phyloP scores from a whole-genome alignment of 306 rosid species.

The Medicago ruthenica region DNA sequence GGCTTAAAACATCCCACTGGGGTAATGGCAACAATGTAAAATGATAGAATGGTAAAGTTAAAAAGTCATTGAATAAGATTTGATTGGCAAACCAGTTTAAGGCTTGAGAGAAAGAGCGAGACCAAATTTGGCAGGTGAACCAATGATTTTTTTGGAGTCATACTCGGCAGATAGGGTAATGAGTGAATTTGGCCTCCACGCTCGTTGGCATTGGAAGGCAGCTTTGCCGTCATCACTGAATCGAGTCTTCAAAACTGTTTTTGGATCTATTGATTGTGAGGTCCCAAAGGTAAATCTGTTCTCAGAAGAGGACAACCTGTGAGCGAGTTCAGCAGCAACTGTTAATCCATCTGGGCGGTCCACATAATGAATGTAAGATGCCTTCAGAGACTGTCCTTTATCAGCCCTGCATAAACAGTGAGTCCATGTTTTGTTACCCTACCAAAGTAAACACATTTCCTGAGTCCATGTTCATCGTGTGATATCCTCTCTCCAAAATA shows the following conservation, averaged over 20 bases:
- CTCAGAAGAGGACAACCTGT: slow-evolving; percentile 64
- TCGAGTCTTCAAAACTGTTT: slow-evolving; percentile 70
- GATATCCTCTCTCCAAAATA: too few species aligned
- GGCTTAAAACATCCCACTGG: slow-evolving; percentile 46
- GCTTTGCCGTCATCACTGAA: slow-evolving; percentile 77
- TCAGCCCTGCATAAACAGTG: slow-evolving; percentile 68
- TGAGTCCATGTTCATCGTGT: neutral
- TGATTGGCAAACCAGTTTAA: slow-evolving; percentile 48
- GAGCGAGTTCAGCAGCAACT: slow-evolving; percentile 84
- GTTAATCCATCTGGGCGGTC: slow-evolving; percentile 62
- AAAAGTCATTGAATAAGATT: slow-evolving; percentile 21
- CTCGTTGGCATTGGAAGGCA: slow-evolving; percentile 76
- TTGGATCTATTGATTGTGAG: slow-evolving; percentile 65
- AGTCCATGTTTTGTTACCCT: slow-evolving; percentile 10
- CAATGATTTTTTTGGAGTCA: slow-evolving; percentile 62
- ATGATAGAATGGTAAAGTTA: slow-evolving; percentile 36
- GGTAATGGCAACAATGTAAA: slow-evolving; percentile 45
- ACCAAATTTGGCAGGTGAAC: slow-evolving; percentile 74
- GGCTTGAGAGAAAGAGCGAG: slow-evolving; percentile 89
- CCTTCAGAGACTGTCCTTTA: slow-evolving; percentile 76
- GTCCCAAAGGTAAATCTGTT: slow-evolving; percentile 84
- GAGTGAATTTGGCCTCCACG: slow-evolving; percentile 93
- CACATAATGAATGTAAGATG: slow-evolving; percentile 81
- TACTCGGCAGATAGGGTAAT: slow-evolving; percentile 82
- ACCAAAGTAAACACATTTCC: slow-evolving; percentile 17